Evolutionary conservation across 2,329 filamentous ascomycete species (phyloP).

Genomic region (Fusarium succisae): DNA sequence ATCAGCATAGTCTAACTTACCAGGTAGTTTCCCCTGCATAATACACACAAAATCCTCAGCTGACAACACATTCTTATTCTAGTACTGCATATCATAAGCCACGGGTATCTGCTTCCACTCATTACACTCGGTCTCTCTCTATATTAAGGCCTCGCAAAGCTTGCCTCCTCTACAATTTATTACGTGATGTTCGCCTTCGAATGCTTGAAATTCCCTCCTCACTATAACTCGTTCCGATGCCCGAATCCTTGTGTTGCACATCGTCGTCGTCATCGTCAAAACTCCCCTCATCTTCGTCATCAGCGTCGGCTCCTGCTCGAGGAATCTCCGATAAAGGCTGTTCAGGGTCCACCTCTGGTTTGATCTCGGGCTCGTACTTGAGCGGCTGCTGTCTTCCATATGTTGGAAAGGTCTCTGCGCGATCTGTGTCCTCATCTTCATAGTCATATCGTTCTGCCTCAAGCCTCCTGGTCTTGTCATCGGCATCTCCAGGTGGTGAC

Average conservation of each 20-base stretch:
- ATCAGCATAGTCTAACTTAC: background rate
- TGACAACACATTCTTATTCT: background rate
- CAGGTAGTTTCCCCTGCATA: background rate
- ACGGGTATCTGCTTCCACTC: constrained; percentile 17
- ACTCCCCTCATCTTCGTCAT: constrained; percentile 55
- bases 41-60: background rate
- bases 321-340: constrained; percentile 48
- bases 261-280: constrained; percentile 49
- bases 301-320: constrained; percentile 53
- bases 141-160: background rate
- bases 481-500: constrained; percentile 4
- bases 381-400: constrained; percentile 53
- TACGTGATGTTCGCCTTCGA: constrained; percentile 46
- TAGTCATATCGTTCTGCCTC: constrained; percentile 38
- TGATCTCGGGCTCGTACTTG: constrained; percentile 52
- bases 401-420: constrained; percentile 55
- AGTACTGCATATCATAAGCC: background rate
- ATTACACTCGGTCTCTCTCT: background rate
- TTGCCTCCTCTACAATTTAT: constrained; percentile 12
- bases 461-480: constrained; percentile 13
- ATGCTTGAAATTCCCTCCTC: constrained; percentile 48
- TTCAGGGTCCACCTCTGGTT: constrained; percentile 47
- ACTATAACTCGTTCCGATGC: constrained; percentile 64
- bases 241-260: constrained; percentile 53
- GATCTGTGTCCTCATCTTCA: constrained; percentile 51